A percentile compares a stretch with the other conserved stretches of the same genome.
Conservation (phyloP, 2,329 filamentous ascomycete species). For the Microcera coccophila region DNA sequence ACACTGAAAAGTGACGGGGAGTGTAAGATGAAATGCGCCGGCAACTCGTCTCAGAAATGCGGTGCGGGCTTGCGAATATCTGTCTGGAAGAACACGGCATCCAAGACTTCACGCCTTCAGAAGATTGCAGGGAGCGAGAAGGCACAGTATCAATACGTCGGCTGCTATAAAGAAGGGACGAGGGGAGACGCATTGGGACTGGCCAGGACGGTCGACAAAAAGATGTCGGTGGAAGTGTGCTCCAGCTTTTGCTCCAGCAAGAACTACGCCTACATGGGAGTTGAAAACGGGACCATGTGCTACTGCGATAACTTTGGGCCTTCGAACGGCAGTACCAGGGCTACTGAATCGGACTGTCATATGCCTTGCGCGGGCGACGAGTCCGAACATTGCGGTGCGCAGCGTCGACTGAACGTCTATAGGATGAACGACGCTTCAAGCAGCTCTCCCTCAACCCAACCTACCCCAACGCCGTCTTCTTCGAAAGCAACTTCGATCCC, state of each 20-base stretch:
- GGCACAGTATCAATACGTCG: slow-evolving; percentile 9
- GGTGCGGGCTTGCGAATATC: slow-evolving; percentile 19
- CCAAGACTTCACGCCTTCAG: slow-evolving; percentile 1
- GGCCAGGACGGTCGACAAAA: slow-evolving; percentile 10
- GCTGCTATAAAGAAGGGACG: slow-evolving; percentile 19
- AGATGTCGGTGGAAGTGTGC: slow-evolving; percentile 17
- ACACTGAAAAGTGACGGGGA: slow-evolving; percentile 16
- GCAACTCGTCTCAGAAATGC: slow-evolving; percentile 15
- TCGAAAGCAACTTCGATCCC: not conserved
- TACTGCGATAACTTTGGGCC: slow-evolving; percentile 17
- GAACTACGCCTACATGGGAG: slow-evolving; percentile 12
- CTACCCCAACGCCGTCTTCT: not conserved
- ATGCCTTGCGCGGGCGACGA: slow-evolving; percentile 15
- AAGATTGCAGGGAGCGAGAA: not conserved
- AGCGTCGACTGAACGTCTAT: slow-evolving; percentile 15
- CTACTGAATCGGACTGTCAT: slow-evolving; percentile 8
- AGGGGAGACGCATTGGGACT: slow-evolving; percentile 4
- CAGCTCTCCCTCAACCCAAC: not conserved
- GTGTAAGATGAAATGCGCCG: slow-evolving; percentile 18
- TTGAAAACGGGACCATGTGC: slow-evolving; percentile 17
- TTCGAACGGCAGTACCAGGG: slow-evolving; percentile 13
- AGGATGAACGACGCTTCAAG: slow-evolving; percentile 4
- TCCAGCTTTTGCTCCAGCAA: slow-evolving; percentile 15
- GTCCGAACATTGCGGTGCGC: slow-evolving; percentile 13
- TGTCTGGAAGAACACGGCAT: slow-evolving; percentile 19